phyloP scores from a whole-genome alignment of 768 basidiomycete genomes.

The Boletus sp. region DNA sequence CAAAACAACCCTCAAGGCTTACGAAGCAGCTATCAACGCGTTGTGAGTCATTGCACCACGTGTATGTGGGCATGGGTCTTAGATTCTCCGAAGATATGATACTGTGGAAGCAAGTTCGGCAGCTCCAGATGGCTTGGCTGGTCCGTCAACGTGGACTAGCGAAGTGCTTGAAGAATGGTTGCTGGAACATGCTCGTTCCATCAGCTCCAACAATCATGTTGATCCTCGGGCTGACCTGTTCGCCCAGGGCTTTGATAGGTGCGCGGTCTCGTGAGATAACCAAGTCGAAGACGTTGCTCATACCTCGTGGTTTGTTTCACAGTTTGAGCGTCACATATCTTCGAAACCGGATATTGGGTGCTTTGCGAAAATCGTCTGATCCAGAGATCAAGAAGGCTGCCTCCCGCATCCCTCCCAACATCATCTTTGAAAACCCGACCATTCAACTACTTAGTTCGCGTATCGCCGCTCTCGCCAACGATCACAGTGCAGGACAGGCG shows the following conservation, averaged over 20 bases:
- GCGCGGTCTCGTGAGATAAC: neutral
- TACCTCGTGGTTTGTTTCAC: neutral
- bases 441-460: conserved; percentile 34
- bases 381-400: conserved; percentile 26
- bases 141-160: conserved; percentile 26
- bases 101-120: conserved; percentile 27
- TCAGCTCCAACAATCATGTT: conserved; percentile 4
- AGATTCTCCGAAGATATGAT: conserved; percentile 26
- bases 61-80: neutral
- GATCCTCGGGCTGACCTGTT: conserved; percentile 26
- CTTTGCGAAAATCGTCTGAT: conserved; percentile 31
- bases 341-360: conserved; percentile 20
- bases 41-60: conserved; percentile 30
- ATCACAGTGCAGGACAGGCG: neutral
- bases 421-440: conserved; percentile 41
- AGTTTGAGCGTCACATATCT: conserved; percentile 32
- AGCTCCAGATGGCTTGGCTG: conserved; percentile 17
- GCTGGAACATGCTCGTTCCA: conserved; percentile 18
- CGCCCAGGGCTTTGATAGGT: conserved; percentile 40
- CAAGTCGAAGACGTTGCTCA: neutral
- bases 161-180: conserved; percentile 27
- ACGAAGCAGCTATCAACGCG: conserved; percentile 44
- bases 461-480: conserved; percentile 7
- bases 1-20: conserved; percentile 37
- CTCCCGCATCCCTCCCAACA: conserved; percentile 23